Evolutionary conservation across 139 green algal genomes (phyloP).

Genomic region (Pseudopediastrum boryanum): DNA sequence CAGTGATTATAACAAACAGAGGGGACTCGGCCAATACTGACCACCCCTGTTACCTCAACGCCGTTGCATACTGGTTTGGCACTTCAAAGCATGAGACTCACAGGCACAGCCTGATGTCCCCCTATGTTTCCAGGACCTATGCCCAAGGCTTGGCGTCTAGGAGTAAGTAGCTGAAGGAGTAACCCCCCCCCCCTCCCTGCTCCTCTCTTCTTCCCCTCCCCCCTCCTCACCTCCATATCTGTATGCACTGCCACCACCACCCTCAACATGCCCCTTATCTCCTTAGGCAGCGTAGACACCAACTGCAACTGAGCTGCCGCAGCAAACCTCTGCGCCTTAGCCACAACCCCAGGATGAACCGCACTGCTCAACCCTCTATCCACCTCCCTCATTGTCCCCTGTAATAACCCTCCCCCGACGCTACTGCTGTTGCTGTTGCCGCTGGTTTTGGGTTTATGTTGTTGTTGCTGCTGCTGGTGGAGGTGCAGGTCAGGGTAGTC

Average conservation of each 20-base stretch:
- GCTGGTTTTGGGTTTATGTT: neutral
- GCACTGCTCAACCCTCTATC: neutral
- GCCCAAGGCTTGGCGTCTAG: neutral
- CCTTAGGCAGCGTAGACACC: conserved; percentile 4
- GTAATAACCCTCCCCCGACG: conserved; percentile 4
- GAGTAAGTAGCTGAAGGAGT: neutral
- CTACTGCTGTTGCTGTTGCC: no score
- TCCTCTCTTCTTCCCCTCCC: neutral
- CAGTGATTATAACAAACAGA: no score
- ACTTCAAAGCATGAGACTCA: neutral
- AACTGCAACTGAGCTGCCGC: conserved; percentile 29
- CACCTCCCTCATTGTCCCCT: conserved; percentile 10
- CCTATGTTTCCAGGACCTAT: neutral
- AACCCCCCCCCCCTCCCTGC: neutral
- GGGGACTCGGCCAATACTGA: neutral
- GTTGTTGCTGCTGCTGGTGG: neutral
- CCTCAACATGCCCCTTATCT: conserved; percentile 1
- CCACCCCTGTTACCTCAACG: neutral
- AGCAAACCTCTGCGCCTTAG: conserved; percentile 31
- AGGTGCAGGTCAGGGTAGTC: neutral
- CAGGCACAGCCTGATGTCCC: neutral
- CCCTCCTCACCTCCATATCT: neutral
- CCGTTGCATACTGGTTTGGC: neutral
- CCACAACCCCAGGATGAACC: conserved; percentile 26
- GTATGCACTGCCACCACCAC: conserved; percentile 30